A percentile compares a stretch with the other conserved stretches of the same genome.
phyloP scores from a whole-genome alignment of 352 stramenopile species.

The Pythium rishiriense region DNA sequence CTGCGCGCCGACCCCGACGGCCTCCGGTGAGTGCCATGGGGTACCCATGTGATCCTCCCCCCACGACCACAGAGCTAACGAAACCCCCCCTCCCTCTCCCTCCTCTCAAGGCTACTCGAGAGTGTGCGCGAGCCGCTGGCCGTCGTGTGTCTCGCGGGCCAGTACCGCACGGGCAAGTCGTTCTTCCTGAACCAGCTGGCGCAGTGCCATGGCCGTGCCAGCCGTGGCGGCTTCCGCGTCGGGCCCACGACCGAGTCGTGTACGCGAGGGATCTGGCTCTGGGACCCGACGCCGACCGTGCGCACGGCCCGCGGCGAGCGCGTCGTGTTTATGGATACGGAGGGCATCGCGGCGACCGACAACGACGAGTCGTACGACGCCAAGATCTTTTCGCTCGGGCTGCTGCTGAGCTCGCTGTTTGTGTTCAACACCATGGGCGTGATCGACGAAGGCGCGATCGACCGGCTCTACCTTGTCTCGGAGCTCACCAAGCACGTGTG shows the following conservation, averaged over 20 bases:
- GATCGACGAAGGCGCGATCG: slow-evolving; percentile 86
- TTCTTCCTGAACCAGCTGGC: slow-evolving; percentile 89
- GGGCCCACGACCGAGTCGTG: slow-evolving; percentile 84
- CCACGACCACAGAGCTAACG: neutral
- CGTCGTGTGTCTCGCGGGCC: slow-evolving; percentile 77
- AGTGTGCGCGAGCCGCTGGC: slow-evolving; percentile 64
- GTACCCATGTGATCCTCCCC: too few species aligned
- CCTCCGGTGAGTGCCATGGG: slow-evolving; percentile 34
- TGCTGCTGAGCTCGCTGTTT: slow-evolving; percentile 82
- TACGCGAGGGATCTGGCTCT: slow-evolving; percentile 86
- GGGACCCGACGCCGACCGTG: slow-evolving; percentile 55
- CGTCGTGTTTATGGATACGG: slow-evolving; percentile 83
- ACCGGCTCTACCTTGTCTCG: slow-evolving; percentile 82
- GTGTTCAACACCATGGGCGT: slow-evolving; percentile 90
- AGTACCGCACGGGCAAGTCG: slow-evolving; percentile 87
- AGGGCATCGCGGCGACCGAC: slow-evolving; percentile 82
- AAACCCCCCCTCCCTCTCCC: neutral
- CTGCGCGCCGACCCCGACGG: slow-evolving; percentile 57
- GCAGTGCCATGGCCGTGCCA: neutral
- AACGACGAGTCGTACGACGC: slow-evolving; percentile 89
- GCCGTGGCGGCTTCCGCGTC: slow-evolving; percentile 72
- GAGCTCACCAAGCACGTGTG: slow-evolving; percentile 86
- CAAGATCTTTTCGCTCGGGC: slow-evolving; percentile 84
- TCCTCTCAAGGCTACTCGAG: slow-evolving; percentile 53
- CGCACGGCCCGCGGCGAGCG: slow-evolving; percentile 61